Evolutionary conservation across 306 rosid genomes (phyloP), one percentile per base, ranked within the genome.

Genomic region (Vachellia pachyceras): DNA sequence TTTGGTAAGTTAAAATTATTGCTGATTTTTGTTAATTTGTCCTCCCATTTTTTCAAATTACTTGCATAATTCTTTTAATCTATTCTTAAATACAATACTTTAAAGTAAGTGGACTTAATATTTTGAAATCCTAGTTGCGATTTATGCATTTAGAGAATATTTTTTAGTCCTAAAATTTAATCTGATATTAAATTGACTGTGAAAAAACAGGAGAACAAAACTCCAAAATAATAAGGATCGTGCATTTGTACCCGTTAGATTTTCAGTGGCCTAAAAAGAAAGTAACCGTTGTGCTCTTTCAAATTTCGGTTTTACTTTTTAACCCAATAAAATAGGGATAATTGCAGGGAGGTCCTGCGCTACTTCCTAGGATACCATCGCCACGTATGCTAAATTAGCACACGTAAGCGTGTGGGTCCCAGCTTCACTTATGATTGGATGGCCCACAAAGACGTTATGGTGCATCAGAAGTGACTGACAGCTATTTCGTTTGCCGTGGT

Each of bases 361-460:
- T 3, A 18, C 58, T 41, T 23, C 10, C 71, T n/a, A 5, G 29
- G 39, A 29, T n/a, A 2, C 13, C 64, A 2, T 5, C 12, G 58
- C 3, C 85, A 76, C 73, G 78, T 82, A 54, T 69, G 8, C 81
- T 69, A 82, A 50, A 25, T 22, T 37, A 47, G 37, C 63, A 61
- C 78, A 79, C 78, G 65, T 73, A 49, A 23, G 47, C 73, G 2
- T 9, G 55, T 73, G 73, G 79, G 67, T 37, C 84, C 68, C 23
- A n/a, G 1, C n/a, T 6, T 49, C 9, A 60, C 37, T 45, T 36
- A 57, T 78, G 44, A 49, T n/a, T 45, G 37, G 37, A 17, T 29
- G 11, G n/a, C 15, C 49, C 72, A 69, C 67, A 42, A 10, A 64
- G 37, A 11, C 82, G 7, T 33, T 42, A 12, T 12, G 1, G n/a